phyloP scores from a whole-genome alignment of 2,329 filamentous ascomycete genomes.

The Scolecobasidium constrictum region DNA sequence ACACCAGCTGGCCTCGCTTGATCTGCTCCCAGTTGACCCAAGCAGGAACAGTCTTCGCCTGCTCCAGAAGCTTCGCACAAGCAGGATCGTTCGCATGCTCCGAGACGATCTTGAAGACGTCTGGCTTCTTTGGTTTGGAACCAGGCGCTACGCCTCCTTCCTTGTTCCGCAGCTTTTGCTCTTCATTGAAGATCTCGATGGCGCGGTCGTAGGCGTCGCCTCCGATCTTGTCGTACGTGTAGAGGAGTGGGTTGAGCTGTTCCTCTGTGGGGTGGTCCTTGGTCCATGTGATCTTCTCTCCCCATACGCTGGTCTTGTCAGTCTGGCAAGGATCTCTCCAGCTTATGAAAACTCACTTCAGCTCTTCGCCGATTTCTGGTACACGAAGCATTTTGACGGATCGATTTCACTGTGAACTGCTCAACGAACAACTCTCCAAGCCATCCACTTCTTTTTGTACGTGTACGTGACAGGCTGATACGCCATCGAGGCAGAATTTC shows the following conservation, averaged over 20 bases:
- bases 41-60: conserved; percentile 55
- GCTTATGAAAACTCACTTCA: too few species aligned
- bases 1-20: conserved; percentile 60
- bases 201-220: conserved; percentile 50
- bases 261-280: conserved; percentile 50
- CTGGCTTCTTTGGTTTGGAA: conserved; percentile 24
- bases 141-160: conserved; percentile 11
- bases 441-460: too few species aligned
- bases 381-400: too few species aligned
- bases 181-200: conserved; percentile 46
- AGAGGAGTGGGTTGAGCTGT: conserved; percentile 48
- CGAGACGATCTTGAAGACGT: conserved; percentile 52
- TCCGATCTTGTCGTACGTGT: conserved; percentile 53
- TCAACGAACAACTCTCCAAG: too few species aligned
- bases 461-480: too few species aligned
- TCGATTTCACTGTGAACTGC: too few species aligned
- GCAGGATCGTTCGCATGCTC: conserved; percentile 48
- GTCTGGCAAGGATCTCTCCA: conserved; percentile 1
- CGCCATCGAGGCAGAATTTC: too few species aligned
- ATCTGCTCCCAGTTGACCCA: conserved; percentile 76
- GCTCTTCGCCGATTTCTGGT: too few species aligned
- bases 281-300: conserved; percentile 59
- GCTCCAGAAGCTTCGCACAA: conserved; percentile 48
- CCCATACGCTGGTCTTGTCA: conserved; percentile 39
- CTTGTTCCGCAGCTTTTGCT: conserved; percentile 15